Base-by-base conservation (phyloP, 306 rosid genomes). In the Trifolium repens region DNA sequence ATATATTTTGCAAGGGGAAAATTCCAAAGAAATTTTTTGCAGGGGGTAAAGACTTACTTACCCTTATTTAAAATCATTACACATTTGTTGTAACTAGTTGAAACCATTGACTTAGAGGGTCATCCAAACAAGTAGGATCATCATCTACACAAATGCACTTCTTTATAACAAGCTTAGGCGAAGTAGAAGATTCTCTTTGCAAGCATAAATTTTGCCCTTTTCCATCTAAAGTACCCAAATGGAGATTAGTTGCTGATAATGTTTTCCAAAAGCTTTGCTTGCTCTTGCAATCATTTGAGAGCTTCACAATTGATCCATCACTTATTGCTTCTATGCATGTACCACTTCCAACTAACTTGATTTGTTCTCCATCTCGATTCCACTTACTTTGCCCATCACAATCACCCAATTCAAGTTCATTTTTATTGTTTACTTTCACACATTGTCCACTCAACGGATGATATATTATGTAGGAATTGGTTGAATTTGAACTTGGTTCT, bases 111-210 rank as follows among this genome's bases (percentile, higher is more conserved):
- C 26, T n/a, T 53, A 7, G 59, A 53, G 59, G 59, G 22, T 53
- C 59, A 53, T 53, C 27, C 59, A 53, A 53, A 8, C 26, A 53
- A 53, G 10, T n/a, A 53, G 27, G 59, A 7, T 80, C 30, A 16
- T 82, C 67, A 64, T 35, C 73, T 1, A 74, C 67, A 53, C 87
- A 80, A 15, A 83, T 80, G 67, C 87, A 83, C 34, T n/a, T 78
- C 3, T 24, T 80, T 6, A 74, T 72, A 22, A 80, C 71, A 52
- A 83, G 54, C 71, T 30, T 24, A 17, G 75, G 9, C 0, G 83
- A 85, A 10, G 16, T 46, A n/a, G 22, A 5, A 9, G 76, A 39
- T 69, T 80, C 52, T 6, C 39, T 74, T 30, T 83, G 57, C 62
- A 83, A 40, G 71, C 85, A 82, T 13, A 79, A 9, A 4, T n/a